Evolutionary conservation across 139 green algal genomes (phyloP), one percentile per base, ranked within the genome.

Genomic region (Chlorella sp.): DNA sequence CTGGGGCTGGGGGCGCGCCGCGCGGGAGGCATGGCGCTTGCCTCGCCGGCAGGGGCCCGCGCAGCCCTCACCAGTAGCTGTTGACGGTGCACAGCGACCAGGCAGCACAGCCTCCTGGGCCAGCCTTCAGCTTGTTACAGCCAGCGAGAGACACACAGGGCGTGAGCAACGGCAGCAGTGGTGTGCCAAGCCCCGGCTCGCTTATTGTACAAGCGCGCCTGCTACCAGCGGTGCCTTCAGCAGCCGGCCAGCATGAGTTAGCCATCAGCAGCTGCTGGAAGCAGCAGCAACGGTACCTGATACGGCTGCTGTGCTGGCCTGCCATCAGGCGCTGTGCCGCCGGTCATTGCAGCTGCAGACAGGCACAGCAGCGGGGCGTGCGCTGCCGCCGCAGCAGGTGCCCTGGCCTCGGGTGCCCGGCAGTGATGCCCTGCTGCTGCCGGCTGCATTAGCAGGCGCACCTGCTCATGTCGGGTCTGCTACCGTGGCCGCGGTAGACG

Each of bases 71-170:
- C n/a, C n/a, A n/a, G n/a, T n/a, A 40, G 64, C 64, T 41, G 64
- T 26, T 32, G 8, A 28, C 3, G 40, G 2, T 17, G 30, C 72
- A 60, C 2, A 32, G 38, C 9, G 26, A 54, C 11, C 72, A 78
- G 72, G 20, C n/a, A n/a, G n/a, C 3, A 9, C 8, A n/a, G 13
- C 22, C 28, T n/a, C 72, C 32, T 0, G 20, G 9, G 30, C 43
- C 72, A 32, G 72, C 72, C 13, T 78, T 78, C 44, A 78, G 28
- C 43, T 44, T 78, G 72, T 32, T 78, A 11, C 41, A 36, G 70
- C 72, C 72, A n/a, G 20, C n/a, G n/a, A n/a, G n/a, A n/a, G n/a
- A n/a, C n/a, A n/a, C n/a, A n/a, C 44, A 60, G 30, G 9, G 4
- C 60, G 9, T 6, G 43, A 13, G 13, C 72, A 62, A 17, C n/a